A percentile compares a stretch with the other conserved stretches of the same genome.
Conservation (phyloP, 257 asterid genomes). For the Ilex aquifolium region DNA sequence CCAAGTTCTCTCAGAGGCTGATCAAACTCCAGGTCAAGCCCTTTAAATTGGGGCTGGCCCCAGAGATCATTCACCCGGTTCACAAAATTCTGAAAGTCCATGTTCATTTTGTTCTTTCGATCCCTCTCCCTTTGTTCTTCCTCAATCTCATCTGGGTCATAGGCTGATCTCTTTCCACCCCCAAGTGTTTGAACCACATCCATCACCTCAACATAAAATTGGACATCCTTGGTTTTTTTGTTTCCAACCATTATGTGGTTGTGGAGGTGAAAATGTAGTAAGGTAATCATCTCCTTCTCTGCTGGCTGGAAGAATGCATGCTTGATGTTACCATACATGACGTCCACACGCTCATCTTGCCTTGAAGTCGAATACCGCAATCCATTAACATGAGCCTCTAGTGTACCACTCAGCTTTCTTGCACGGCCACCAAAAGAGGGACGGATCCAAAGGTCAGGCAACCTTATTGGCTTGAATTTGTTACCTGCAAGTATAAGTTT, state of each 20-base stretch:
- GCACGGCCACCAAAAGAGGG: constrained; percentile 71
- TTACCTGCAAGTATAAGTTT: constrained; percentile 55
- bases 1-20: constrained; percentile 75
- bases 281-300: constrained; percentile 78
- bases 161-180: constrained; percentile 61
- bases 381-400: constrained; percentile 74
- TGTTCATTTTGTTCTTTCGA: constrained; percentile 59
- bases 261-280: constrained; percentile 68
- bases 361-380: constrained; percentile 64
- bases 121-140: constrained; percentile 85
- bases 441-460: constrained; percentile 69
- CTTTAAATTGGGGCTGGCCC: constrained; percentile 56
- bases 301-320: constrained; percentile 82
- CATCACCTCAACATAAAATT: constrained; percentile 75
- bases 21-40: constrained; percentile 62
- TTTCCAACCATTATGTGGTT: constrained; percentile 77
- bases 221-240: constrained; percentile 70
- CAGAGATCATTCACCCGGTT: constrained; percentile 64
- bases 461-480: constrained; percentile 57
- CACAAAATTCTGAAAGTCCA: constrained; percentile 64
- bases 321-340: constrained; percentile 56
- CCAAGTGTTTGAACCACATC: constrained; percentile 72
- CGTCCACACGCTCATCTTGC: constrained; percentile 57
- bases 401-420: constrained; percentile 48
- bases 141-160: constrained; percentile 82